These are phyloP conservation scores for Mortierella hygrophila DNA, from an alignment of 192 early-diverging fungal genomes.

Conservation along the genomic window DNA sequence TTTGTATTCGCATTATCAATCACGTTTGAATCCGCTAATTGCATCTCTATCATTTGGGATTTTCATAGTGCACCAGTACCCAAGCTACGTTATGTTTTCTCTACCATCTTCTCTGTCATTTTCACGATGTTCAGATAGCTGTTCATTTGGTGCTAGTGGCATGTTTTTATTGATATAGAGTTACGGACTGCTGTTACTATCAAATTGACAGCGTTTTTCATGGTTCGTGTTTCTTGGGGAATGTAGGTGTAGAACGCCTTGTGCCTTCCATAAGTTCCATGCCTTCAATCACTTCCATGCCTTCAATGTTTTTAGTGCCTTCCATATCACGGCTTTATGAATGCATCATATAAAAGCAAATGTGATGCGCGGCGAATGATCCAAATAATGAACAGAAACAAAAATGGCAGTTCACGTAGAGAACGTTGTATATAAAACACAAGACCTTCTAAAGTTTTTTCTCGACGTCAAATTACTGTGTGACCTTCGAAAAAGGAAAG, in stretches of 20 bases:
- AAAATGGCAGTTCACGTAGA: neutral
- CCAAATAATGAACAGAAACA: neutral
- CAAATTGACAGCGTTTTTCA: no score
- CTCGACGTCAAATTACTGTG: neutral
- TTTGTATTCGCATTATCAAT: neutral
- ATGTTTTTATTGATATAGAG: no score
- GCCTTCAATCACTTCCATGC: neutral
- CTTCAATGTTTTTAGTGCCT: neutral
- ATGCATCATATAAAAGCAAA: neutral
- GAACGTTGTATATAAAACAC: neutral
- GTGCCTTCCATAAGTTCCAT: neutral
- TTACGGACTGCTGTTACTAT: no score
- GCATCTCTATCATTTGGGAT: neutral
- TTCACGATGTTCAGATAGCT: no score
- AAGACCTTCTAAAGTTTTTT: neutral
- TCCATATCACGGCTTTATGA: neutral
- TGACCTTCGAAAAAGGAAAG: slow-evolving; percentile 1
- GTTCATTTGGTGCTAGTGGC: no score
- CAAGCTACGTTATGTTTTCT: neutral
- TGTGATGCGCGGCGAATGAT: neutral
- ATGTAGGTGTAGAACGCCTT: neutral
- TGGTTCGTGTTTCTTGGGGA: neutral
- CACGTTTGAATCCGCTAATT: neutral
- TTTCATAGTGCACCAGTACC: neutral
- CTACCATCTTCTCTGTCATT: no score